Conservation (phyloP, 805 yeast genomes). For the Candida multigemmis region DNA sequence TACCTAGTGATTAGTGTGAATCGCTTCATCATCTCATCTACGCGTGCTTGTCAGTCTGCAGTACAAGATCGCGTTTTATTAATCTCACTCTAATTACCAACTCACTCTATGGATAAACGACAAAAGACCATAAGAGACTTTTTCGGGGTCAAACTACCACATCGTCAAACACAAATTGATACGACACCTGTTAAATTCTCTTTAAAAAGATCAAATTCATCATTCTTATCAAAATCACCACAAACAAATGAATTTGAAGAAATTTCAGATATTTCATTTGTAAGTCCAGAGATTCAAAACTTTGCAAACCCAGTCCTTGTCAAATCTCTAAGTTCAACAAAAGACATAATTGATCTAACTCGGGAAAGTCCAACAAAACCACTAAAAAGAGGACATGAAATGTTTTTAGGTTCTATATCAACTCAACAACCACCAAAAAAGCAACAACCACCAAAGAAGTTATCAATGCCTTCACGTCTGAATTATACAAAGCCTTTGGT, state of each 20-base stretch:
- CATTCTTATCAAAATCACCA: constrained; percentile 9
- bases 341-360: constrained; percentile 3
- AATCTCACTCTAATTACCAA: too few species aligned
- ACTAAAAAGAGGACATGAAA: constrained; percentile 5
- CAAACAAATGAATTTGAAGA: constrained; percentile 18
- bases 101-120: too few species aligned
- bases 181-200: constrained; percentile 5
- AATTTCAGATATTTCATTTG: constrained; percentile 26
- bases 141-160: too few species aligned
- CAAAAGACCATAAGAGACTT: too few species aligned
- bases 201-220: constrained; percentile 11
- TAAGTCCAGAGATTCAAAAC: constrained; percentile 27
- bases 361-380: background rate
- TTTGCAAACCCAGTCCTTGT: constrained; percentile 23
- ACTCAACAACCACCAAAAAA: constrained; percentile 2
- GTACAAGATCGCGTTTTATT: too few species aligned
- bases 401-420: constrained; percentile 1
- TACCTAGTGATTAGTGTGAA: too few species aligned
- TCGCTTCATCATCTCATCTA: too few species aligned
- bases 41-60: too few species aligned
- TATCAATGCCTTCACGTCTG: background rate
- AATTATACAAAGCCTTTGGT: too few species aligned
- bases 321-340: constrained; percentile 5
- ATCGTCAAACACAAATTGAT: too few species aligned
- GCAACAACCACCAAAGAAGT: background rate